Conservation (phyloP, 2,329 filamentous ascomycete genomes). For the Plenodomus lindquistii region DNA sequence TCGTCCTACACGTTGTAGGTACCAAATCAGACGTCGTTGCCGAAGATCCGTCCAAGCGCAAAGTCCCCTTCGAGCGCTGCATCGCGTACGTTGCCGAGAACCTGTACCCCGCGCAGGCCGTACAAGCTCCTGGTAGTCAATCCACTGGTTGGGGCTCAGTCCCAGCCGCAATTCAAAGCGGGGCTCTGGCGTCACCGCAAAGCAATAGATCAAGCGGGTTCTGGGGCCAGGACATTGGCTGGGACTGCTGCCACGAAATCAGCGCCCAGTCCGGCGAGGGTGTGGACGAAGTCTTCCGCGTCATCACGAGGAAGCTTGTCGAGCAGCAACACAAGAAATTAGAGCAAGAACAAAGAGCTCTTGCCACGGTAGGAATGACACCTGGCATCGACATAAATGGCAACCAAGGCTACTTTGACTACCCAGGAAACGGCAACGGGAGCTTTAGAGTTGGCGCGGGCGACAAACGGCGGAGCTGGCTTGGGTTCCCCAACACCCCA, state of each 20-base stretch:
- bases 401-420: conserved; percentile 54
- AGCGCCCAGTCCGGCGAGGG: conserved; percentile 92
- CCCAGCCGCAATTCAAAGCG: conserved; percentile 43
- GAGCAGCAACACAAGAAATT: conserved; percentile 68
- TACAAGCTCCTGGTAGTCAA: conserved; percentile 22
- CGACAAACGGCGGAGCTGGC: conserved; percentile 69
- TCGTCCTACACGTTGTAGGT: conserved; percentile 92
- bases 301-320: conserved; percentile 80
- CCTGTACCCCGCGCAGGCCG: conserved; percentile 68
- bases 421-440: conserved; percentile 53
- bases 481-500: conserved; percentile 60
- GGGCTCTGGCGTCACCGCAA: conserved; percentile 51
- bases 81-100: conserved; percentile 96
- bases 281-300: conserved; percentile 93
- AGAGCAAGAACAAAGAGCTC: conserved; percentile 54
- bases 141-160: conserved; percentile 30
- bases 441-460: conserved; percentile 63
- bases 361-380: conserved; percentile 49
- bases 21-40: conserved; percentile 80
- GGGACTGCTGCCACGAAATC: conserved; percentile 98
- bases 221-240: conserved; percentile 91
- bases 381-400: conserved; percentile 45
- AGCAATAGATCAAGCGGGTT: conserved; percentile 68
- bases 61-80: conserved; percentile 92
- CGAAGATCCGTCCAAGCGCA: conserved; percentile 74